Base-by-base conservation (phyloP, 139 green algal genomes). In the Pedinophyceae sp. region DNA sequence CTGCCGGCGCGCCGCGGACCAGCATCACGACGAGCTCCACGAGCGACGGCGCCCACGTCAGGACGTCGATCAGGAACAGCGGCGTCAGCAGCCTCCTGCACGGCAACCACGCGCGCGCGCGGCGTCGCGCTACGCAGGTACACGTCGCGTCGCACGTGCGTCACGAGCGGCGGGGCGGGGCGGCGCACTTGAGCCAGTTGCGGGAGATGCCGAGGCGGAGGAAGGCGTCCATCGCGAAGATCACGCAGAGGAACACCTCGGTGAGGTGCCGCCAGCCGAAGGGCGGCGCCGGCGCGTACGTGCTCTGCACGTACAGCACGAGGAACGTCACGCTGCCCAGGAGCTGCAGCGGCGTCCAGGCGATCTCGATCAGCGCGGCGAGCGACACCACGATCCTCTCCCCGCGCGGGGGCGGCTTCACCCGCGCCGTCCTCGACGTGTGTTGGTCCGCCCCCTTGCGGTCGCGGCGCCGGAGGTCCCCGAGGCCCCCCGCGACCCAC, bases 301-400 rank as follows among this genome's bases (percentile, higher is more conserved):
- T 43, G 34, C 34, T 43, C 10, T 43, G 13, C 10, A 43, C 13
- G 34, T 43, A 43, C 10, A 43, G 34, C 10, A 43, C 34, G 34
- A 43, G 10, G 34, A 19, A 43, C 10, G 13, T 13, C 34, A 43
- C 34, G 34, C 10, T 19, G 34, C 10, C 34, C 10, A 43, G 10
- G 34, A 43, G 34, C 34, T 43, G 34, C 7, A 43, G 34, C 34
- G 13, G 7, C 13, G 34, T 19, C 34, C 34, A 43, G 34, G n/a
- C n/a, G 64, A 98, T 98, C 54, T 87, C 81, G 56, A 98, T 96
- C 65, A 98, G 97, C 50, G 98, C 85, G 2, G 92, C 78, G 41
- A 98, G 72, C 3, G 91, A 90, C 19, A 98, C 89, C 48, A 98
- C 69, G 23, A 91, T 98, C 67, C 95, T 95, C 67, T 98, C 91